These are phyloP conservation scores for Hortaea sp. DNA, from an alignment of 2,329 filamentous ascomycete genomes.

Conservation along the genomic window DNA sequence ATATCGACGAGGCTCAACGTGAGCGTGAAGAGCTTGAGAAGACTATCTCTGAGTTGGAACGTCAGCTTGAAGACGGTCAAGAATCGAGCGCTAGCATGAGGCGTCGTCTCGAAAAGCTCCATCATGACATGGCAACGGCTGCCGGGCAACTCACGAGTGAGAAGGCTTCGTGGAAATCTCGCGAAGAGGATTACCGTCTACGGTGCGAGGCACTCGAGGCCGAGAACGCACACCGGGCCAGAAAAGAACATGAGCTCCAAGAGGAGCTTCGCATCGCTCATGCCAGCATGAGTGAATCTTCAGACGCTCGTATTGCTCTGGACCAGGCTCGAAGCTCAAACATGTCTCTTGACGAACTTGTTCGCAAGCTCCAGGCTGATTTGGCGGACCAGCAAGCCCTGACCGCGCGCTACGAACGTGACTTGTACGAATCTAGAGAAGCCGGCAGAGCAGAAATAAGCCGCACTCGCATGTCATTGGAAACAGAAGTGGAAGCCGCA, in stretches of 20 bases:
- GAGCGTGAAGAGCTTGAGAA: constrained; percentile 58
- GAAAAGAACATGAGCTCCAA: constrained; percentile 35
- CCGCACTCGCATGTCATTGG: constrained; percentile 66
- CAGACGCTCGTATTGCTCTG: constrained; percentile 70
- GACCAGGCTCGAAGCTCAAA: constrained; percentile 23
- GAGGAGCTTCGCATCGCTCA: constrained; percentile 37
- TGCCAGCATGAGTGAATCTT: constrained; percentile 59
- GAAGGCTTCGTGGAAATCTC: constrained; percentile 66
- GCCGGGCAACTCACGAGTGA: constrained; percentile 74
- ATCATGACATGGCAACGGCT: constrained; percentile 75
- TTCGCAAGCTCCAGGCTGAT: constrained; percentile 38
- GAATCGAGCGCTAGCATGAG: constrained; percentile 50
- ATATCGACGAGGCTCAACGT: constrained; percentile 46
- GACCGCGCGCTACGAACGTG: constrained; percentile 61
- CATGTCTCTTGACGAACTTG: constrained; percentile 18
- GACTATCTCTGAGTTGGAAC: constrained; percentile 59
- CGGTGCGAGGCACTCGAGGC: constrained; percentile 46
- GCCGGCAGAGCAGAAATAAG: constrained; percentile 70
- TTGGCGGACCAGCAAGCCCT: constrained; percentile 63
- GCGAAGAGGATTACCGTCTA: constrained; percentile 46
- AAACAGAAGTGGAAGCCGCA: constrained; percentile 71
- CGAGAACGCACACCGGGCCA: constrained; percentile 37
- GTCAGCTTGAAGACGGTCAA: constrained; percentile 76
- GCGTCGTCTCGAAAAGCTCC: constrained; percentile 71
- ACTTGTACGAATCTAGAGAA: constrained; percentile 76